Evolutionary conservation across 2,329 filamentous ascomycete species (phyloP), one percentile per base, ranked within the genome.

Genomic region (Neofusicoccum kwambonambiense): DNA sequence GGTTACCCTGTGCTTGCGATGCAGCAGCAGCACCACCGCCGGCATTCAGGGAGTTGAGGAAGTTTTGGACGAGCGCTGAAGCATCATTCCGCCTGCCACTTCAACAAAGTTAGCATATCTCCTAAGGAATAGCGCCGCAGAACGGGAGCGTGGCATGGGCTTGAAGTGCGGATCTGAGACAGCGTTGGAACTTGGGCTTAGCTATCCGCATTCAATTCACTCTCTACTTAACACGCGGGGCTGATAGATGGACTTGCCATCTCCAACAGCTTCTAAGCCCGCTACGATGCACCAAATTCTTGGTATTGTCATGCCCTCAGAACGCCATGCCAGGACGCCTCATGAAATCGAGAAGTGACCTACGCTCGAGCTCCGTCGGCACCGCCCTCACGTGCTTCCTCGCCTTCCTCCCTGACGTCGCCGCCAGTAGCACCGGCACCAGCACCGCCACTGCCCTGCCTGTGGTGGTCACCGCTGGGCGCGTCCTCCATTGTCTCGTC

Each of bases 351-450:
- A 66, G 67, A 68, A 76, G 77, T 80, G 79, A 99, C 96, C 94
- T 98, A 99, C 95, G 94, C 95, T 97, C 95, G 89, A 81, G 92
- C 96, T 75, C 96, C 95, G 80, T 98, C 95, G 71, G 92, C 92
- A 76, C 96, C 95, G 67, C 94, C 95, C 79, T 97, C 93, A 81
- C 96, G 86, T 69, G 94, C 88, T 70, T 87, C 89, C 77, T 92
- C 88, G 65, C 95, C 95, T 78, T 98, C 95, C 78, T 96, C 89
- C 78, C 93, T 87, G 71, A 97, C 82, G 76, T 99, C 94, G 68
- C 93, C 94, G 64, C 94, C 94, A 2, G 93, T 97, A 62, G 93
- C 93, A 78, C 86, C 93, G 64, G 91, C 82, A 39, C 93, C 93
- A 67, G 93, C 93, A 69, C 93, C 93, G 67, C 93, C 93, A 70